These are phyloP conservation scores for Ampelomyces quisqualis DNA, from an alignment of 2,329 filamentous ascomycete genomes.

Conservation along the genomic window DNA sequence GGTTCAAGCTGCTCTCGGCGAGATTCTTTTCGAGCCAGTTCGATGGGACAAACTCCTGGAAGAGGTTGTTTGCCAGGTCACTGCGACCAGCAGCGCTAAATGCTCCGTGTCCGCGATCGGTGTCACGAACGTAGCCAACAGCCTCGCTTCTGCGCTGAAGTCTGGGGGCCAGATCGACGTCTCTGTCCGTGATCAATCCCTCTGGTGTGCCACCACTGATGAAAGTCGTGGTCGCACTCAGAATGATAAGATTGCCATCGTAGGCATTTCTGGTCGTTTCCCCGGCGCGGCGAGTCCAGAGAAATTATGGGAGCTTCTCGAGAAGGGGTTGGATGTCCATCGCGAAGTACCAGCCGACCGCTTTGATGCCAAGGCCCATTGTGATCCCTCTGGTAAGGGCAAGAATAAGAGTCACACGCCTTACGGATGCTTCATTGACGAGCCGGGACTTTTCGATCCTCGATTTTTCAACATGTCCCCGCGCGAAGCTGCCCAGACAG, in stretches of 20 bases:
- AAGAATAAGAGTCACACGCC: conserved; percentile 77
- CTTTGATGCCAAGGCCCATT: conserved; percentile 72
- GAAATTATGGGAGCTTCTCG: conserved; percentile 72
- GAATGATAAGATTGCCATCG: conserved; percentile 76
- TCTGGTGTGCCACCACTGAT: conserved; percentile 43
- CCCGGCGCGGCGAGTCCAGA: conserved; percentile 71
- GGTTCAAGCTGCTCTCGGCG: conserved; percentile 45
- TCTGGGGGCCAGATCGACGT: conserved; percentile 51
- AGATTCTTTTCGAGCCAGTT: conserved; percentile 51
- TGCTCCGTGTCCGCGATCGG: conserved; percentile 54
- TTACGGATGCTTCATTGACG: conserved; percentile 73
- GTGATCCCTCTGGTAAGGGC: conserved; percentile 68
- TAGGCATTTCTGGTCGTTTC: conserved; percentile 78
- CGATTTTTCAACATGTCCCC: conserved; percentile 87
- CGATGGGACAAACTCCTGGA: conserved; percentile 53
- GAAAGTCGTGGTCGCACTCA: conserved; percentile 48
- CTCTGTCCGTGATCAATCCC: conserved; percentile 47
- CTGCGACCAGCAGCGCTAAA: conserved; percentile 42
- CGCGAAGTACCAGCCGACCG: conserved; percentile 66
- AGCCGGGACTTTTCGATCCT: conserved; percentile 77
- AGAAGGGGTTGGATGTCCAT: conserved; percentile 74
- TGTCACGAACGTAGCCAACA: conserved; percentile 56
- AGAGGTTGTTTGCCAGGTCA: conserved; percentile 51
- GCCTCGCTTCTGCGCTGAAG: conserved; percentile 56
- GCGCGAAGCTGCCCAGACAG: conserved; percentile 75